phyloP scores from a whole-genome alignment of 1,284 basidiomycete species.

The Ustilago xerochloae region DNA sequence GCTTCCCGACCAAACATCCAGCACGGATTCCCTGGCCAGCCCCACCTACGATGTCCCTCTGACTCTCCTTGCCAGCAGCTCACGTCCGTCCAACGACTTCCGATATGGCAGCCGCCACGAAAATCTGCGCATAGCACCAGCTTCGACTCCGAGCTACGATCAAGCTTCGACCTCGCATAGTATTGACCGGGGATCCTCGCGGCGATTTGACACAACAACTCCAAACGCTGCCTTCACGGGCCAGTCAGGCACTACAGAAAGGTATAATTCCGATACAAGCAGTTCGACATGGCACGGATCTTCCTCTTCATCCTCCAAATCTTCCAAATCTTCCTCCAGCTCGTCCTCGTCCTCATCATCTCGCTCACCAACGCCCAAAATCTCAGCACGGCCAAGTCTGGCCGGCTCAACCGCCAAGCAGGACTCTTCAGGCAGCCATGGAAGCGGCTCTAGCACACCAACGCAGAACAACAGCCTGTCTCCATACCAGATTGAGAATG shows the following conservation, averaged over 20 bases:
- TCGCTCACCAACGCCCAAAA: slow-evolving; percentile 21
- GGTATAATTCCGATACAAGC: slow-evolving; percentile 6
- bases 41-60: slow-evolving; percentile 12
- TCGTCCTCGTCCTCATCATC: slow-evolving; percentile 37
- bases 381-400: slow-evolving; percentile 23
- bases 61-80: slow-evolving; percentile 7
- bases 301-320: slow-evolving; percentile 18
- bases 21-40: not conserved
- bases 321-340: slow-evolving; percentile 25
- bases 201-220: too few species aligned
- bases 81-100: not conserved
- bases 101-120: not conserved
- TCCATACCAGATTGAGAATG: slow-evolving; percentile 25
- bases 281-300: slow-evolving; percentile 18
- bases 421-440: slow-evolving; percentile 28
- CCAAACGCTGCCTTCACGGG: not conserved
- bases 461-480: slow-evolving; percentile 31
- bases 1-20: not conserved
- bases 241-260: not conserved
- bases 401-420: slow-evolving; percentile 35
- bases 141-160: not conserved
- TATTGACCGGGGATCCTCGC: too few species aligned
- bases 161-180: not conserved
- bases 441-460: slow-evolving; percentile 39
- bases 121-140: not conserved